Percentiles rank a stretch among this genome's conserved stretches.
Conservation (phyloP, 768 basidiomycete species). For the Termitomyces sp. region DNA sequence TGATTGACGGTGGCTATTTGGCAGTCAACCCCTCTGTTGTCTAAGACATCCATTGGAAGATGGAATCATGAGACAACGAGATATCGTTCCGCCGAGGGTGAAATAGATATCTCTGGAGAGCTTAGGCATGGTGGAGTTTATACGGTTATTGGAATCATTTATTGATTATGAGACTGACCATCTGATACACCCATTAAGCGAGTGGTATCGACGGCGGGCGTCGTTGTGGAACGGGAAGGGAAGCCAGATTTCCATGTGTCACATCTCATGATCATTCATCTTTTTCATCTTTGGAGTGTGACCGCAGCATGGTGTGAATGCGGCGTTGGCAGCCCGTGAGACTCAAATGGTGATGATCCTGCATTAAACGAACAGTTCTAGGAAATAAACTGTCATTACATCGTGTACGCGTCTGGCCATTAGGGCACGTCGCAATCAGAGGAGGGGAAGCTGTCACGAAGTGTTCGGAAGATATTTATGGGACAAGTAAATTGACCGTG, state of each 20-base stretch:
- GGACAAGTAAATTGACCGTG: slow-evolving; percentile 6
- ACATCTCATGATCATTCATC: background rate
- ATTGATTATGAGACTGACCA: background rate
- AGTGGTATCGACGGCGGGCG: background rate
- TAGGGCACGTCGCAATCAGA: background rate
- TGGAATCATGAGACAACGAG: background rate
- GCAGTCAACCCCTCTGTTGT: slow-evolving; percentile 63
- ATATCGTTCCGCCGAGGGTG: background rate
- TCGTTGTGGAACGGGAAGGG: background rate
- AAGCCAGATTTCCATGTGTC: background rate
- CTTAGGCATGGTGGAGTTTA: background rate
- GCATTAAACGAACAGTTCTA: background rate
- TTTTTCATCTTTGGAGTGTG: no score
- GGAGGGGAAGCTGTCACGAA: background rate
- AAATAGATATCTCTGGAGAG: background rate
- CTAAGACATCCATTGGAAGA: slow-evolving; percentile 16
- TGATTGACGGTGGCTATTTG: slow-evolving; percentile 70
- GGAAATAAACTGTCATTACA: background rate
- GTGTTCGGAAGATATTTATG: background rate
- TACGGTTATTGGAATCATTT: background rate
- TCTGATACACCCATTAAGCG: background rate
- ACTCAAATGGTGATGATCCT: background rate
- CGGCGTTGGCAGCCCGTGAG: background rate
- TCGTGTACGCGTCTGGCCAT: background rate
- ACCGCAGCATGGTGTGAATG: slow-evolving; percentile 1